Conservation (phyloP, 441 rosid genomes). For the Hura crepitans region DNA sequence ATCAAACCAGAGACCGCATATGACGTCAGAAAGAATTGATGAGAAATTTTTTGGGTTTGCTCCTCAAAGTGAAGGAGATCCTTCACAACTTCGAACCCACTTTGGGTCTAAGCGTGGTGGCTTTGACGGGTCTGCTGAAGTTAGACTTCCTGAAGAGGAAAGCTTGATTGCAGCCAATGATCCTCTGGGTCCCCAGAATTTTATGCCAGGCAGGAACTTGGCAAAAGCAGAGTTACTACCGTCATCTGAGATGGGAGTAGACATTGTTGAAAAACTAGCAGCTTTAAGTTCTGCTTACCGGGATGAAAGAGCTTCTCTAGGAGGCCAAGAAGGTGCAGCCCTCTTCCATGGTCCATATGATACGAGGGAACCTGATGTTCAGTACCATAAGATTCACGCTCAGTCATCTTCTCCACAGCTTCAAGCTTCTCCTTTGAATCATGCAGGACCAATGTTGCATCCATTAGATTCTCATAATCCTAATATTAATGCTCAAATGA, state of each 20-base stretch:
- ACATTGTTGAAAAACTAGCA: slow-evolving; percentile 57
- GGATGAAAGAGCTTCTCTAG: slow-evolving; percentile 48
- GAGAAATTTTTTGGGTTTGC: slow-evolving; percentile 45
- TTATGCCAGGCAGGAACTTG: slow-evolving; percentile 36
- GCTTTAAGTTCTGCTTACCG: slow-evolving; percentile 51
- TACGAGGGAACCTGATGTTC: slow-evolving; percentile 44
- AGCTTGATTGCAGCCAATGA: slow-evolving; percentile 38
- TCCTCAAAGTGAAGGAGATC: slow-evolving; percentile 40
- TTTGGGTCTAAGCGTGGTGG: slow-evolving; percentile 43
- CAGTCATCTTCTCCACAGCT: slow-evolving; percentile 49
- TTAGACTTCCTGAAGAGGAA: slow-evolving; percentile 59
- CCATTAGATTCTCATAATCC: slow-evolving; percentile 60
- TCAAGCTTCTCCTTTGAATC: slow-evolving; percentile 51
- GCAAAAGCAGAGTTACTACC: slow-evolving; percentile 44
- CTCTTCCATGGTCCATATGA: slow-evolving; percentile 51
- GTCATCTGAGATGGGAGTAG: slow-evolving; percentile 37
- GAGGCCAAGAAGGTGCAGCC: slow-evolving; percentile 49
- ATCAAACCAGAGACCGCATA: slow-evolving; percentile 39
- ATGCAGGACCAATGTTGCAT: slow-evolving; percentile 46
- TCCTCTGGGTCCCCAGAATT: slow-evolving; percentile 39
- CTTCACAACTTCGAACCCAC: slow-evolving; percentile 39
- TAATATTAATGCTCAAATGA: slow-evolving; percentile 53
- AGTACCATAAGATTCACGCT: slow-evolving; percentile 34
- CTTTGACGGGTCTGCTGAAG: slow-evolving; percentile 29
- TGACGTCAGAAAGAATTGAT: slow-evolving; percentile 42